Evolutionary conservation across 805 yeast species (phyloP).

Genomic region (Kuraishia molischiana): DNA sequence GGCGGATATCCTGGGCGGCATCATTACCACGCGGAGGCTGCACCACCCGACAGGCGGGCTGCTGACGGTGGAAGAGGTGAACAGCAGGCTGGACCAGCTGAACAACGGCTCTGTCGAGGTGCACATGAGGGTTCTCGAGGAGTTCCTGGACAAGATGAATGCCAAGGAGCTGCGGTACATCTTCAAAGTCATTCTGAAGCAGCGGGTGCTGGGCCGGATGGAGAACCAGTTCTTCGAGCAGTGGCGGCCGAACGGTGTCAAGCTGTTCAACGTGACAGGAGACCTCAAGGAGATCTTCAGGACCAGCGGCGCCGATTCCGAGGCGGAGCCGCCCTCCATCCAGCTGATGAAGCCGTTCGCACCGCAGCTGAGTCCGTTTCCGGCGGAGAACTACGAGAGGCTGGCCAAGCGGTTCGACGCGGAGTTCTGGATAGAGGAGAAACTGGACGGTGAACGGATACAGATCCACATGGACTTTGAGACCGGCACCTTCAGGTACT

Average conservation of each 20-base stretch:
- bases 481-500: constrained; percentile 34
- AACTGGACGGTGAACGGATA: constrained; percentile 88
- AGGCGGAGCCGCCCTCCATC: constrained; percentile 42
- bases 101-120: constrained; percentile 10
- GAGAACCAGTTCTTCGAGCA: constrained; percentile 45
- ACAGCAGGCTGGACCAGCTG: constrained; percentile 34
- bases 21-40: constrained; percentile 39
- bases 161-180: constrained; percentile 60
- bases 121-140: constrained; percentile 33
- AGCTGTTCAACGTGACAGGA: constrained; percentile 54
- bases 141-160: constrained; percentile 43
- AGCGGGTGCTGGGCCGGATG: constrained; percentile 47
- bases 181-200: constrained; percentile 54
- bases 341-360: constrained; percentile 47
- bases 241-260: constrained; percentile 78
- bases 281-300: constrained; percentile 48
- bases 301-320: constrained; percentile 15
- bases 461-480: constrained; percentile 60
- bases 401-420: constrained; percentile 34
- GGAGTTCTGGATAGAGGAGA: constrained; percentile 76
- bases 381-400: constrained; percentile 36
- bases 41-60: constrained; percentile 18
- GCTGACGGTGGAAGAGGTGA: constrained; percentile 39
- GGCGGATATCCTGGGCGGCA: constrained; percentile 37
- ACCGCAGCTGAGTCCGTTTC: constrained; percentile 66